Conservation (phyloP, 1,139 yeast genomes). For the Candida gigantensis region DNA sequence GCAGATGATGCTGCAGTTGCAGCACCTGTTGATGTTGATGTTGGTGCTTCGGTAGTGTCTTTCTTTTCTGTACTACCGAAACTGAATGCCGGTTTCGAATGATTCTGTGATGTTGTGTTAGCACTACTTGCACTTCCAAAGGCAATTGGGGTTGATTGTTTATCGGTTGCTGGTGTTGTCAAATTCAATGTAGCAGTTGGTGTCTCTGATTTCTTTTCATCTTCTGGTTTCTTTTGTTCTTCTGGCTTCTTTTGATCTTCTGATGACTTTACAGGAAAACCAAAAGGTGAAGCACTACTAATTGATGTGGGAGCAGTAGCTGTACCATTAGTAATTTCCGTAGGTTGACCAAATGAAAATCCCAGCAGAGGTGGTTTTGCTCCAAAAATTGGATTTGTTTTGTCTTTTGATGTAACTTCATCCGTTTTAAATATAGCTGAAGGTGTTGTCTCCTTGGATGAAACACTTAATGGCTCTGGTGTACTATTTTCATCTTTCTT, state of each 20-base stretch:
- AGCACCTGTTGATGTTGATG: slow-evolving; percentile 2
- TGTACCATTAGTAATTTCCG: too few relatives aligned
- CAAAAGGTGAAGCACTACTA: too few relatives aligned
- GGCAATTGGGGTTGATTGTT: slow-evolving; percentile 6
- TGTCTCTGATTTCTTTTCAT: background rate
- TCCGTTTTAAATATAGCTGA: background rate
- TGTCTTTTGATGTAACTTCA: background rate
- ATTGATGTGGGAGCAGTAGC: too few relatives aligned
- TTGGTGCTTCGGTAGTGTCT: background rate
- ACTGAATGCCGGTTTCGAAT: slow-evolving; percentile 4
- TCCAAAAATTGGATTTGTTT: slow-evolving; percentile 4
- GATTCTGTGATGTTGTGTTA: too few relatives aligned
- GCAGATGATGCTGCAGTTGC: slow-evolving; percentile 3
- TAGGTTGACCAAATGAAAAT: slow-evolving; percentile 9
- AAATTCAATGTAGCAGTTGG: background rate
- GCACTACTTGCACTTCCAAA: slow-evolving; percentile 5
- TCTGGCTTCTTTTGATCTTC: too few relatives aligned
- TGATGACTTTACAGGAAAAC: too few relatives aligned
- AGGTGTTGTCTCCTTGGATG: background rate
- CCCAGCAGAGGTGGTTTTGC: slow-evolving; percentile 7
- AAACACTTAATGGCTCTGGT: background rate
- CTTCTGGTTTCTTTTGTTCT: background rate
- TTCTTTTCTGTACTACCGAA: slow-evolving; percentile 3
- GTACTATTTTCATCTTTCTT: background rate
- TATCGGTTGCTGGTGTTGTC: slow-evolving; percentile 4